These are phyloP conservation scores for Metschnikowia koreensis DNA, from an alignment of 805 yeast species.

Conservation along the genomic window DNA sequence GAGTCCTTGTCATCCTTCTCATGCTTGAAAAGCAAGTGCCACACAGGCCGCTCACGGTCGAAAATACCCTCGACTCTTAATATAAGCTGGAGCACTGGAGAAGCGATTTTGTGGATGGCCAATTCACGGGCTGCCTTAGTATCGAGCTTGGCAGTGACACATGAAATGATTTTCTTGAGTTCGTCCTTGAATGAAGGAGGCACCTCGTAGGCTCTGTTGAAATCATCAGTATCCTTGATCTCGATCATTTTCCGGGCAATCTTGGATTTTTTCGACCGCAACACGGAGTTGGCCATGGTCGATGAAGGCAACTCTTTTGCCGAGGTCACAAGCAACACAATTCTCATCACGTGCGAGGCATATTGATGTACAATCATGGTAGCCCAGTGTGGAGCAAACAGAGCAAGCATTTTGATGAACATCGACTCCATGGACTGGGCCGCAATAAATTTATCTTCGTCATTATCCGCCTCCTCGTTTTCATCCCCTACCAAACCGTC, in stretches of 20 bases:
- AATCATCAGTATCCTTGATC: slow-evolving; percentile 73
- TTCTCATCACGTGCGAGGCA: slow-evolving; percentile 83
- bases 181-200: slow-evolving; percentile 68
- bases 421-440: slow-evolving; percentile 62
- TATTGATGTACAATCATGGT: slow-evolving; percentile 72
- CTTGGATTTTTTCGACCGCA: slow-evolving; percentile 80
- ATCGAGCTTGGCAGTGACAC: slow-evolving; percentile 36
- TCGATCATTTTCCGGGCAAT: slow-evolving; percentile 93
- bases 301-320: slow-evolving; percentile 80
- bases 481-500: slow-evolving; percentile 26
- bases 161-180: slow-evolving; percentile 48
- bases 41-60: slow-evolving; percentile 67
- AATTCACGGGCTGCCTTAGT: slow-evolving; percentile 56
- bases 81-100: slow-evolving; percentile 81
- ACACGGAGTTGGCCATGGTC: slow-evolving; percentile 61
- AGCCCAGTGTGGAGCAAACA: slow-evolving; percentile 57
- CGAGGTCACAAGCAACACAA: slow-evolving; percentile 65
- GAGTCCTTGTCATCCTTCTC: slow-evolving; percentile 51
- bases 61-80: slow-evolving; percentile 79
- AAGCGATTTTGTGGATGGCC: slow-evolving; percentile 76
- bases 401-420: slow-evolving; percentile 63
- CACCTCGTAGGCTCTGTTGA: slow-evolving; percentile 61
- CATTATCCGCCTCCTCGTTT: slow-evolving; percentile 15
- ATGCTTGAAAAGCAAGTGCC: slow-evolving; percentile 60
- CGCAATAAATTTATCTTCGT: slow-evolving; percentile 32